Base-by-base conservation (phyloP, 306 rosid species). In the Lathyrus aphaca region DNA sequence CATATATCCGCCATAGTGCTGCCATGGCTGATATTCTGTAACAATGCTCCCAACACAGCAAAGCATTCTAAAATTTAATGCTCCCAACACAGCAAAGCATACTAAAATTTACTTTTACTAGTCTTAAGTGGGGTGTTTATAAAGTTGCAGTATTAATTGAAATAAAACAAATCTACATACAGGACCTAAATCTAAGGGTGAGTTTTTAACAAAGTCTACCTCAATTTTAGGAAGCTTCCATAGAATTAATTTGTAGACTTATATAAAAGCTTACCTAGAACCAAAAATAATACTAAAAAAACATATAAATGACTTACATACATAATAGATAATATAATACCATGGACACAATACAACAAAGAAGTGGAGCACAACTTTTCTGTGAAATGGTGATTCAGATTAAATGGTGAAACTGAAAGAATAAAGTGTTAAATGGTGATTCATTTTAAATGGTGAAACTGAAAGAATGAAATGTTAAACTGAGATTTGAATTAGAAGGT, bases 41-140 rank as follows among this genome's bases (percentile, higher is more conserved):
- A 32, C 38, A 32, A 2, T 32, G 43, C 44, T 59, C 15, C 25
- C 53, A 32, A 30, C 64, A 30, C 13, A n/a, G n/a, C n/a, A 58
- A 32, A 58, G 10, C 65, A n/a, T 30, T 8, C 43, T 8, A n/a
- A 29, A 58, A 30, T 10, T 16, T 13, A 12, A 2, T 32, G 43
- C 44, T 59, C 15, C 25, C 53, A 32, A 30, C 64, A 30, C 13
- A n/a, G n/a, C n/a, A 58, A 32, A 58, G 10, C 65, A n/a, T 30
- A n/a, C 43, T 8, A n/a, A 29, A 58, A 30, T 10, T 16, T 13
- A 12, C 66, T 35, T 59, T 30, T 16, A 15, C 29, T 59, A 15
- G 17, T 35, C 27, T 10, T 59, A 15, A 8, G 21, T 58, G 23
- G 64, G 23, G 42, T 58, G 23, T 29, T 29, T 30, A n/a, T 58